Evolutionary conservation across 2,329 filamentous ascomycete species (phyloP).

Genomic region (Aschersonia sp.): DNA sequence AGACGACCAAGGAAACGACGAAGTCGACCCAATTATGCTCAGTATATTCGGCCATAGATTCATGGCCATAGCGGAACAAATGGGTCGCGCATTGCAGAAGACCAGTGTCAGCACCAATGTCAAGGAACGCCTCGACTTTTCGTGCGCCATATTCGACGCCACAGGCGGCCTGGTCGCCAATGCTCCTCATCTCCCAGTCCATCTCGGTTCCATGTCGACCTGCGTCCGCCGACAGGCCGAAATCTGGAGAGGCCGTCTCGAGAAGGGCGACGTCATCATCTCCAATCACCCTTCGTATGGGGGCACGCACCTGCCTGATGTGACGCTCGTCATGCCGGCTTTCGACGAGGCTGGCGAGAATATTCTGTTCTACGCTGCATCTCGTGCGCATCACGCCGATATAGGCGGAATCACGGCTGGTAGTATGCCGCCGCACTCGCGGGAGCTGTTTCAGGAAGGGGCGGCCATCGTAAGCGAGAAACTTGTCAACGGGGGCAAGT

Average conservation of each 20-base stretch:
- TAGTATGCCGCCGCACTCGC: slow-evolving; percentile 65
- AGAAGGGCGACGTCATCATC: slow-evolving; percentile 67
- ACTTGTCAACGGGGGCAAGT: slow-evolving; percentile 60
- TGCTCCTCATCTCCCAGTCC: slow-evolving; percentile 66
- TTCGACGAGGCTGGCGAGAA: slow-evolving; percentile 51
- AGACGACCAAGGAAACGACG: slow-evolving; percentile 8
- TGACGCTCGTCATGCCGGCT: slow-evolving; percentile 67
- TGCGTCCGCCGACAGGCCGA: slow-evolving; percentile 65
- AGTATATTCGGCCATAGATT: slow-evolving; percentile 73
- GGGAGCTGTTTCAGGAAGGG: slow-evolving; percentile 48
- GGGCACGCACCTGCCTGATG: slow-evolving; percentile 70
- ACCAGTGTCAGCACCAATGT: slow-evolving; percentile 72
- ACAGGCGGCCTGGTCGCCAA: slow-evolving; percentile 66
- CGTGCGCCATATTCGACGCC: slow-evolving; percentile 66
- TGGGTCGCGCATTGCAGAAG: slow-evolving; percentile 69
- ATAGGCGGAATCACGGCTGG: slow-evolving; percentile 71
- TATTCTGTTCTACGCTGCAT: slow-evolving; percentile 72
- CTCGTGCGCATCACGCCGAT: slow-evolving; percentile 70
- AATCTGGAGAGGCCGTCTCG: slow-evolving; percentile 65
- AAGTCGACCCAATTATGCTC: slow-evolving; percentile 61
- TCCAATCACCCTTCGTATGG: slow-evolving; percentile 76
- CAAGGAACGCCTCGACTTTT: slow-evolving; percentile 71
- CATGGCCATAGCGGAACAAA: slow-evolving; percentile 78
- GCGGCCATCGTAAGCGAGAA: slow-evolving; percentile 52
- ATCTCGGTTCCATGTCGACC: slow-evolving; percentile 71